phyloP scores from a whole-genome alignment of 164 flowering plant species.

The Taxillus chinensis region DNA sequence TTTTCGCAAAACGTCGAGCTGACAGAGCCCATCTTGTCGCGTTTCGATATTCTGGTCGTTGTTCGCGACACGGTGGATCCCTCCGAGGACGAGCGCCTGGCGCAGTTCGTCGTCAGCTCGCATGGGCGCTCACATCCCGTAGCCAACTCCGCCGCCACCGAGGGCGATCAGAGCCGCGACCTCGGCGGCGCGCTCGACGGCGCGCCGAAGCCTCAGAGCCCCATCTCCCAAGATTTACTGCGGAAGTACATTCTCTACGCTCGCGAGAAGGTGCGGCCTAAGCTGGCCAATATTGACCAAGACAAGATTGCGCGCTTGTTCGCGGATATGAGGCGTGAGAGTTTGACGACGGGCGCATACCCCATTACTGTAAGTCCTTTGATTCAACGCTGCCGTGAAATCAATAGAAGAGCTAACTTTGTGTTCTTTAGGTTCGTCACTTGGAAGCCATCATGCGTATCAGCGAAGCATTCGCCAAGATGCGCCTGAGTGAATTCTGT shows the following conservation, averaged over 20 bases:
- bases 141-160: too few species aligned
- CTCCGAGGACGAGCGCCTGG: slow-evolving; percentile 88
- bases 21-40: slow-evolving; percentile 94
- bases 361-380: too few species aligned
- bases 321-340: slow-evolving; percentile 84
- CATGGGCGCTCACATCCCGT: too few species aligned
- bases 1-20: slow-evolving; percentile 90
- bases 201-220: too few species aligned
- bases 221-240: slow-evolving; percentile 83
- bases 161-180: too few species aligned
- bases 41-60: slow-evolving; percentile 89
- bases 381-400: too few species aligned
- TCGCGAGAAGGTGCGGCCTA: slow-evolving; percentile 82
- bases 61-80: slow-evolving; percentile 97
- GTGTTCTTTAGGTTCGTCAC: slow-evolving; percentile 73
- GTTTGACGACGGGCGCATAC: neutral
- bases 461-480: slow-evolving; percentile 97
- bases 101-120: slow-evolving; percentile 88
- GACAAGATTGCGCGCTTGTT: slow-evolving; percentile 81
- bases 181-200: too few species aligned
- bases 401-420: too few species aligned
- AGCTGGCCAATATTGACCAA: slow-evolving; percentile 77
- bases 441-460: slow-evolving; percentile 97
- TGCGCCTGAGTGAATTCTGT: slow-evolving; percentile 90
- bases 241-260: slow-evolving; percentile 93